phyloP scores from a whole-genome alignment of 2,329 filamentous ascomycete genomes.

The Venturia carpophila region DNA sequence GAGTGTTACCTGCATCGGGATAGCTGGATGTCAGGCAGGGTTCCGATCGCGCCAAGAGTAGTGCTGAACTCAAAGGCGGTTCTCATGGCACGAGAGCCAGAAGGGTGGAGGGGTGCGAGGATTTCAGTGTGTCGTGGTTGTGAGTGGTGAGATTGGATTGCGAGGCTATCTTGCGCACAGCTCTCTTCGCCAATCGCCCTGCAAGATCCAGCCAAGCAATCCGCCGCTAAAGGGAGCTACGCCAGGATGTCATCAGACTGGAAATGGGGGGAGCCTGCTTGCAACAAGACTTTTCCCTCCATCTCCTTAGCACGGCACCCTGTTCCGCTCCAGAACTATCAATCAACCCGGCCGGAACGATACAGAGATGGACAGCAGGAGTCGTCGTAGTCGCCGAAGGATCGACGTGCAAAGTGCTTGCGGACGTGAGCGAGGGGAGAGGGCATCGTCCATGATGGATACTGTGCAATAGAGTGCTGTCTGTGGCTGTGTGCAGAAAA shows the following conservation, averaged over 20 bases:
- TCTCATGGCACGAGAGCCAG: background rate
- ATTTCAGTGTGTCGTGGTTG: background rate
- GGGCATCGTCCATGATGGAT: background rate
- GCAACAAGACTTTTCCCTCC: background rate
- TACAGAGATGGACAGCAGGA: background rate
- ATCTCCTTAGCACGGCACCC: background rate
- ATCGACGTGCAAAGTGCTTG: background rate
- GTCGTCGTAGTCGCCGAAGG: conserved; percentile 3
- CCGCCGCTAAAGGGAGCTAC: background rate
- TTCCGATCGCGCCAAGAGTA: background rate
- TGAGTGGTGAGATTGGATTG: background rate
- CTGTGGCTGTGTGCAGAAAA: background rate
- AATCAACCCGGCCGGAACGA: background rate
- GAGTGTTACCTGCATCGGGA: background rate
- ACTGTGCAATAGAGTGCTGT: background rate
- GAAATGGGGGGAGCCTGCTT: background rate
- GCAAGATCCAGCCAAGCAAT: conserved; percentile 6
- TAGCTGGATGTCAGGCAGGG: background rate
- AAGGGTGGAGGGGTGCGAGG: background rate
- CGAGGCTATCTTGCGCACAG: conserved; percentile 3
- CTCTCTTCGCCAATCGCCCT: conserved; percentile 7
- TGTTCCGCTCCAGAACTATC: conserved; percentile 3
- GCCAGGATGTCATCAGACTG: background rate
- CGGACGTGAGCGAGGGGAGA: background rate
- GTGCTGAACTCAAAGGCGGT: background rate